These are phyloP conservation scores for Flagelloscypha sp. DNA, from an alignment of 768 basidiomycete species.

Conservation along the genomic window DNA sequence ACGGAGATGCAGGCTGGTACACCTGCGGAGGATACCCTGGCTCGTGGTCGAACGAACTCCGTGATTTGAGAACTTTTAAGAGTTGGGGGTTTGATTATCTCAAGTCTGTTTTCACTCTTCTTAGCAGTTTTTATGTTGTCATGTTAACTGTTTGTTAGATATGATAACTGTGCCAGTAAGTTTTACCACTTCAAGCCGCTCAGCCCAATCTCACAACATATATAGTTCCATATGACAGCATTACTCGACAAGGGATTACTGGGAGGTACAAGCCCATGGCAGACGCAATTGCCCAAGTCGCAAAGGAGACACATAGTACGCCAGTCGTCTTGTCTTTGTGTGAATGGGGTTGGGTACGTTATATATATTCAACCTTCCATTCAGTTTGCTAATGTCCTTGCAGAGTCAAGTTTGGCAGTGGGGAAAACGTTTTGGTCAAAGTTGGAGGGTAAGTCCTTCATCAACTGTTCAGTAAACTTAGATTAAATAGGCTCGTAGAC, in stretches of 20 bases:
- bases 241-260: constrained; percentile 46
- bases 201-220: background rate
- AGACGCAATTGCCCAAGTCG: constrained; percentile 44
- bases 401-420: constrained; percentile 56
- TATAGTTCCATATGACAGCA: constrained; percentile 49
- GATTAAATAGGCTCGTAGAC: constrained; percentile 28
- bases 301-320: constrained; percentile 33
- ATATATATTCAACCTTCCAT: constrained; percentile 1
- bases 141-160: constrained; percentile 13
- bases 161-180: constrained; percentile 50
- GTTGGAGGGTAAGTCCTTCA: constrained; percentile 49
- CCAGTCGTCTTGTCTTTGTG: constrained; percentile 54
- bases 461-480: background rate
- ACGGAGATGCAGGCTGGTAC: constrained; percentile 57
- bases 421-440: constrained; percentile 53
- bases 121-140: background rate
- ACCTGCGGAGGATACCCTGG: constrained; percentile 64
- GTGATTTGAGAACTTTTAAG: constrained; percentile 48
- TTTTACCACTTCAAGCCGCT: background rate
- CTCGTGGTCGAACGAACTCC: constrained; percentile 50
- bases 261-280: constrained; percentile 57
- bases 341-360: constrained; percentile 54
- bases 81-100: constrained; percentile 64
- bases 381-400: background rate
- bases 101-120: constrained; percentile 33